Evolutionary conservation across 768 basidiomycete genomes (phyloP).

Genomic region (Tylopilus vinaceipallidus): DNA sequence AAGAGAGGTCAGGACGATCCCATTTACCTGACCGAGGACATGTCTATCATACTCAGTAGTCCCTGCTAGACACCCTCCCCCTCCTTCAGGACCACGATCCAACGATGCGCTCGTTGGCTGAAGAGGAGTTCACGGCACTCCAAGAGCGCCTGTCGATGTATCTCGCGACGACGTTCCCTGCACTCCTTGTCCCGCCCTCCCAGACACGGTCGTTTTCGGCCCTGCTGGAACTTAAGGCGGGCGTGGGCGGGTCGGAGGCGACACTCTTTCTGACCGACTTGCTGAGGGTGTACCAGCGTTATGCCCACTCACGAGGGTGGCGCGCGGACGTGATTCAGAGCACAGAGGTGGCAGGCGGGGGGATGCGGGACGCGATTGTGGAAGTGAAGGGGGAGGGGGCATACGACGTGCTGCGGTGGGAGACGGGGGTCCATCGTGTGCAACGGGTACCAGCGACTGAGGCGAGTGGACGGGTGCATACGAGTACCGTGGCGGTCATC

Average conservation of each 20-base stretch:
- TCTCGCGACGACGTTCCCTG: conserved; percentile 52
- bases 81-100: conserved; percentile 75
- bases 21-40: background rate
- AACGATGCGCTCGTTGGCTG: conserved; percentile 69
- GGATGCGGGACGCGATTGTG: conserved; percentile 73
- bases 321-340: conserved; percentile 55
- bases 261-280: conserved; percentile 78
- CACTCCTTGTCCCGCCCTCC: conserved; percentile 72
- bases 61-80: conserved; percentile 56
- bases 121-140: conserved; percentile 59
- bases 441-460: conserved; percentile 94
- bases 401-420: conserved; percentile 81
- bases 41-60: conserved; percentile 43
- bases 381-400: conserved; percentile 77
- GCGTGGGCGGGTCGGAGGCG: conserved; percentile 90
- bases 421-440: conserved; percentile 95
- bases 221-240: conserved; percentile 87
- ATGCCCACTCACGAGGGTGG: conserved; percentile 59
- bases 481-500: conserved; percentile 85
- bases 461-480: conserved; percentile 83
- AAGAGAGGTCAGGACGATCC: conserved; percentile 47
- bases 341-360: conserved; percentile 58
- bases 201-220: conserved; percentile 66
- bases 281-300: conserved; percentile 76
- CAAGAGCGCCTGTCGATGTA: conserved; percentile 27